These are phyloP conservation scores for Colletotrichum coccodes DNA, from an alignment of 2,329 filamentous ascomycete genomes.

Conservation along the genomic window DNA sequence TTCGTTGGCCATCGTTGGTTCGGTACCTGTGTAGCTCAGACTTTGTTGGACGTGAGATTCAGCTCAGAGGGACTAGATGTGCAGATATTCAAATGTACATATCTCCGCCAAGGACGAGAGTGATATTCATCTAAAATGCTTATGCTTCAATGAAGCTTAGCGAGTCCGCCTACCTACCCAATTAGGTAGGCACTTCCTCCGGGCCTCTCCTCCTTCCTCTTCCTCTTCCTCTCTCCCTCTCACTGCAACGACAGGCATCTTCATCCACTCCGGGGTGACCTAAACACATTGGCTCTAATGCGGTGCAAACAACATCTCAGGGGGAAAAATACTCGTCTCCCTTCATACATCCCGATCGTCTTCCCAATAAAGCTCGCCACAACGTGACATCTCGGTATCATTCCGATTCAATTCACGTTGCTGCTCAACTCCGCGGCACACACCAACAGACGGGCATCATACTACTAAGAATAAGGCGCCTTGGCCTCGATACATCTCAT, in stretches of 20 bases:
- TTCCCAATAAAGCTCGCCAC: too few species aligned
- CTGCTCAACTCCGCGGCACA: background rate
- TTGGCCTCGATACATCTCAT: background rate
- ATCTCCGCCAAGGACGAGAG: too few species aligned
- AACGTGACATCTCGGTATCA: too few species aligned
- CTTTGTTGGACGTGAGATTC: background rate
- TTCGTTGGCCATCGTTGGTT: background rate
- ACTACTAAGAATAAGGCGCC: background rate
- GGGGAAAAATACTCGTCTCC: background rate
- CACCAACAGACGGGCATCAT: background rate
- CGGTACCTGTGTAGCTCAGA: background rate
- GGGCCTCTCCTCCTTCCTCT: constrained; percentile 2
- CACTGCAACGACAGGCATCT: background rate
- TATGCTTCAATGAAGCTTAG: background rate
- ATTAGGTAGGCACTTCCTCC: constrained; percentile 22
- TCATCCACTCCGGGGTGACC: background rate
- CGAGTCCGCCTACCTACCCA: constrained; percentile 14
- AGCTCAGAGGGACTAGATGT: too few species aligned
- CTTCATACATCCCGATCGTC: background rate
- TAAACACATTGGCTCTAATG: background rate
- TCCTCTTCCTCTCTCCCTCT: background rate
- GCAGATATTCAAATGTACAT: background rate
- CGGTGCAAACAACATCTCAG: background rate
- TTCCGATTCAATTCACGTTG: background rate
- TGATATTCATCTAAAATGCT: background rate